phyloP scores from a whole-genome alignment of 208 protist genomes.

The Tritrichomonas foetus region DNA sequence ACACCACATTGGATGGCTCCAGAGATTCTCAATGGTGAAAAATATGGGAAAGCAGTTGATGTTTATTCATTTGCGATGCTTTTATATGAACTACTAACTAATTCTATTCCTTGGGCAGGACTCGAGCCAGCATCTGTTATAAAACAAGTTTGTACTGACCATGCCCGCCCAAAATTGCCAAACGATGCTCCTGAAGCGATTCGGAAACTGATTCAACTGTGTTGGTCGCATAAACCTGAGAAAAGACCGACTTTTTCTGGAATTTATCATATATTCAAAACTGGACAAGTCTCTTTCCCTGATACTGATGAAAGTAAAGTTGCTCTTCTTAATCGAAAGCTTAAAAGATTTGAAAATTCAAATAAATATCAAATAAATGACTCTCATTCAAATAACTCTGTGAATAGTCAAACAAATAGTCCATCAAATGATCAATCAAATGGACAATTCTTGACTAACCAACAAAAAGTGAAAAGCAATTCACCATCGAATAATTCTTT shows the following conservation, averaged over 20 bases:
- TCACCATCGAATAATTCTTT: too few relatives aligned
- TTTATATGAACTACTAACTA: conserved; percentile 20
- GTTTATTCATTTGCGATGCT: conserved; percentile 35
- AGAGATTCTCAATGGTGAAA: background rate
- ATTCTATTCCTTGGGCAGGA: background rate
- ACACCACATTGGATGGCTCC: conserved; percentile 43
- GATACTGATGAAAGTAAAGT: background rate
- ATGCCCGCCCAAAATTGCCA: background rate
- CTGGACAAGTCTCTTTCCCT: background rate
- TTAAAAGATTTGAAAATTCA: background rate
- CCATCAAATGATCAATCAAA: too few relatives aligned
- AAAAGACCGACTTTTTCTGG: background rate
- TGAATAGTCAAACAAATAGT: too few relatives aligned
- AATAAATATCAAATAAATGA: background rate
- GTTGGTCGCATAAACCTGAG: background rate
- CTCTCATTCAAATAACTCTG: too few relatives aligned
- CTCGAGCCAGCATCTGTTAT: background rate
- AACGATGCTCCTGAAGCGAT: background rate
- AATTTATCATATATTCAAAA: background rate
- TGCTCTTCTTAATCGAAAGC: background rate
- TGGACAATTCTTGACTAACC: too few relatives aligned
- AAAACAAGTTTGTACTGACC: background rate
- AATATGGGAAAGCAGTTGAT: background rate
- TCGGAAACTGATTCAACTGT: background rate
- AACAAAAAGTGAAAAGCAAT: too few relatives aligned